Evolutionary conservation across 2,329 filamentous ascomycete genomes (phyloP).

Genomic region (Ascochyta koolunga): DNA sequence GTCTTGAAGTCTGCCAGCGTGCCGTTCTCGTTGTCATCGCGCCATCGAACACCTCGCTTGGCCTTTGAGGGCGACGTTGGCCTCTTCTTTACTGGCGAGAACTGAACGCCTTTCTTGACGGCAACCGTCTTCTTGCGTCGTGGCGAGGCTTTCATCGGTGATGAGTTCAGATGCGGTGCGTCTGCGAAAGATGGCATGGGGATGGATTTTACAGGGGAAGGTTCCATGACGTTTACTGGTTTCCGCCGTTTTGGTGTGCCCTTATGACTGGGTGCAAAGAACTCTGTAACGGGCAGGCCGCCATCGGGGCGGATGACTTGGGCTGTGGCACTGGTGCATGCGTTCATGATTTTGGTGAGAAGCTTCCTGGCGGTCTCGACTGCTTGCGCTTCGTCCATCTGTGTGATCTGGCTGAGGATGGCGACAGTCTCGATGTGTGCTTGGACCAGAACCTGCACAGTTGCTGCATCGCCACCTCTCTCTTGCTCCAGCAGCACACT

Average conservation of each 20-base stretch:
- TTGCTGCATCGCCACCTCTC: conserved; percentile 75
- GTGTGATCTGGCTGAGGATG: conserved; percentile 79
- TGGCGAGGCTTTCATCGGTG: conserved; percentile 79
- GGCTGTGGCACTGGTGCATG: conserved; percentile 74
- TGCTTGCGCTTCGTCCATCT: conserved; percentile 83
- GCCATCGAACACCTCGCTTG: conserved; percentile 87
- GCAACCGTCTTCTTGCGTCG: conserved; percentile 71
- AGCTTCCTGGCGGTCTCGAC: conserved; percentile 78
- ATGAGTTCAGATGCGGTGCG: conserved; percentile 54
- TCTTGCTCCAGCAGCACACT: conserved; percentile 82
- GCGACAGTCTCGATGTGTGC: conserved; percentile 92
- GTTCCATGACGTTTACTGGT: conserved; percentile 53
- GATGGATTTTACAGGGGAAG: conserved; percentile 55
- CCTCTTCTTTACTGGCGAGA: conserved; percentile 82
- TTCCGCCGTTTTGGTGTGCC: conserved; percentile 79
- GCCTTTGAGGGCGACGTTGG: conserved; percentile 57
- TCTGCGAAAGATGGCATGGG: conserved; percentile 39
- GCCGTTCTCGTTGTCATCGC: conserved; percentile 86
- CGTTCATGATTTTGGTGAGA: conserved; percentile 77
- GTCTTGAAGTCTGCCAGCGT: conserved; percentile 90
- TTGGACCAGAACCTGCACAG: conserved; percentile 81
- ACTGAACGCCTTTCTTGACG: conserved; percentile 74
- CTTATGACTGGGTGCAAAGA: conserved; percentile 71
- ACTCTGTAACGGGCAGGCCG: conserved; percentile 64
- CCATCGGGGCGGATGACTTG: conserved; percentile 93